phyloP scores from a whole-genome alignment of 1,284 basidiomycete genomes.

The Ceratorhiza oryzae-sativae region DNA sequence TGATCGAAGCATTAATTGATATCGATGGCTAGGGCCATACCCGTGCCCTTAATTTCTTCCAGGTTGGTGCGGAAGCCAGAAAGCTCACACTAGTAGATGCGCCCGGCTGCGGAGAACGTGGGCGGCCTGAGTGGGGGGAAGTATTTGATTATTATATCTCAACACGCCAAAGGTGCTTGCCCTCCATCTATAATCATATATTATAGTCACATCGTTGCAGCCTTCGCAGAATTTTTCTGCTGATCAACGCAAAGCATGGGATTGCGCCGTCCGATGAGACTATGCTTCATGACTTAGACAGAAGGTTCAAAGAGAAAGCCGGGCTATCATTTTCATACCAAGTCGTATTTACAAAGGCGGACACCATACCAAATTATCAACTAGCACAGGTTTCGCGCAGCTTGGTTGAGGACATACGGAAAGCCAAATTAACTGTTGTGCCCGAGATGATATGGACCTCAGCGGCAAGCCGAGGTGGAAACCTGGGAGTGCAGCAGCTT shows the following conservation, averaged over 20 bases:
- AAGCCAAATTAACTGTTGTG: slow-evolving; percentile 66
- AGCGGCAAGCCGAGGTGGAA: slow-evolving; percentile 47
- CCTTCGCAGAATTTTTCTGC: slow-evolving; percentile 69
- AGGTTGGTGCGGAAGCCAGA: slow-evolving; percentile 62
- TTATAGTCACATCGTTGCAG: slow-evolving; percentile 51
- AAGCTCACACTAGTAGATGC: slow-evolving; percentile 73
- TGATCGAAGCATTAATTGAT: not conserved
- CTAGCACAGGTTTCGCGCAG: slow-evolving; percentile 50
- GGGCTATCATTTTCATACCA: slow-evolving; percentile 63
- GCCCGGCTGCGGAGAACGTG: slow-evolving; percentile 77
- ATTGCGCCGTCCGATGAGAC: slow-evolving; percentile 62
- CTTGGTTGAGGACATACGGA: slow-evolving; percentile 55
- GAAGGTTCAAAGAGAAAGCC: slow-evolving; percentile 48
- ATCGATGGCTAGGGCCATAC: slow-evolving; percentile 65
- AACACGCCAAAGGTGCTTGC: slow-evolving; percentile 64
- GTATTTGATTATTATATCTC: slow-evolving; percentile 69
- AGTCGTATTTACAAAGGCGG: slow-evolving; percentile 73
- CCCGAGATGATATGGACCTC: slow-evolving; percentile 63
- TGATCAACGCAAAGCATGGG: slow-evolving; percentile 71
- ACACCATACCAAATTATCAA: slow-evolving; percentile 54
- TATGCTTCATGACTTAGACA: slow-evolving; percentile 65
- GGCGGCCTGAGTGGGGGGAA: slow-evolving; percentile 73
- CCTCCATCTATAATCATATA: not conserved
- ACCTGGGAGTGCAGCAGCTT: slow-evolving; percentile 64
- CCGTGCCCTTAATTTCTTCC: slow-evolving; percentile 71